A percentile compares a stretch with the other conserved stretches of the same genome.
Evolutionary conservation across 306 rosid species (phyloP).

Genomic region (Trifolium fragiferum): DNA sequence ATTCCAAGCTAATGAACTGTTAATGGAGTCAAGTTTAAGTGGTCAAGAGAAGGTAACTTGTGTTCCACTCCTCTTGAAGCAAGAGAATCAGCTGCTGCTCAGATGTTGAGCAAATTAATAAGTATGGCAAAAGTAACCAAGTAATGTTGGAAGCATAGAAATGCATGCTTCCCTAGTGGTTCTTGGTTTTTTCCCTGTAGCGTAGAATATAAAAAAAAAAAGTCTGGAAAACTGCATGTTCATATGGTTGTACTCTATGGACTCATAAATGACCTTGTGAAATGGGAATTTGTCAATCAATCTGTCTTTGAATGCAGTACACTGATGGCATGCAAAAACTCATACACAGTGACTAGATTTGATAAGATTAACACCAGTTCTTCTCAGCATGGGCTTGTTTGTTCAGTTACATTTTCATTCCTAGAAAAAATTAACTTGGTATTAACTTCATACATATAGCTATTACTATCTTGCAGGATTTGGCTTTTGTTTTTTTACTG

Average conservation of each 20-base stretch:
- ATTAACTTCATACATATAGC: background rate
- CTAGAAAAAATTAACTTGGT: background rate
- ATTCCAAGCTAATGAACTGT: conserved; percentile 59
- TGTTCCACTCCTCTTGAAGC: conserved; percentile 48
- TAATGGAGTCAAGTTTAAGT: conserved; percentile 59
- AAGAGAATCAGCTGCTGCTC: conserved; percentile 65
- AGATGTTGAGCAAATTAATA: conserved; percentile 42
- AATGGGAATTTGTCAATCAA: background rate
- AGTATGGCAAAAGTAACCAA: conserved; percentile 29
- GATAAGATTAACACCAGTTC: background rate
- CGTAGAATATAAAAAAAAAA: conserved; percentile 5
- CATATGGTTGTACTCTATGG: conserved; percentile 6
- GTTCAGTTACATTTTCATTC: background rate
- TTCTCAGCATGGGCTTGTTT: background rate
- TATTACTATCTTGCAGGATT: background rate
- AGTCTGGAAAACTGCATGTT: conserved; percentile 10
- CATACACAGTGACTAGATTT: background rate
- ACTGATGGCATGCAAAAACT: background rate
- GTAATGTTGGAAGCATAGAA: conserved; percentile 32
- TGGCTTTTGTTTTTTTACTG: background rate
- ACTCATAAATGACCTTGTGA: background rate
- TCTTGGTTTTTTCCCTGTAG: background rate
- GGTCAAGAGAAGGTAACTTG: conserved; percentile 44
- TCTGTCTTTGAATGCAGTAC: background rate
- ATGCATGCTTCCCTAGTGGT: conserved; percentile 19